Percentiles rank a stretch among this genome's conserved stretches.
Evolutionary conservation across 441 rosid species (phyloP).

Genomic region (Gossypium trilobum): DNA sequence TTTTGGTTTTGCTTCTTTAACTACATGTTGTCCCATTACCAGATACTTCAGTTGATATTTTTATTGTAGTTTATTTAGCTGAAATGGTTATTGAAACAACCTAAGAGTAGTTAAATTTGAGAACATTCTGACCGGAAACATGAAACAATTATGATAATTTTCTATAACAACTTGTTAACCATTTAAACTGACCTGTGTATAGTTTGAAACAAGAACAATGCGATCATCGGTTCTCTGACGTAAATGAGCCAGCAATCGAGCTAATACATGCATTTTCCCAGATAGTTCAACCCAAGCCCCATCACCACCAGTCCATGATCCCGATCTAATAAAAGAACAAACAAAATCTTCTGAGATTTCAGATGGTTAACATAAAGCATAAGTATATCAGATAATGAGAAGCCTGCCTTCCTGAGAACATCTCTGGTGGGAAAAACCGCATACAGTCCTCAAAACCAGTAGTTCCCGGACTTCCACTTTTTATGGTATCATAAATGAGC

Average conservation of each 20-base stretch:
- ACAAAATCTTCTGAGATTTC: slow-evolving; percentile 15
- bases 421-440: slow-evolving; percentile 75
- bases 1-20: not conserved
- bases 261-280: slow-evolving; percentile 94
- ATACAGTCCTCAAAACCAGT: slow-evolving; percentile 80
- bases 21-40: not conserved
- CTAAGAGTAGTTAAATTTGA: not conserved
- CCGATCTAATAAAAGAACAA: slow-evolving; percentile 46
- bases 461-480: slow-evolving; percentile 65
- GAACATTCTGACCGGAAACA: not conserved
- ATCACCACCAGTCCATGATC: slow-evolving; percentile 87
- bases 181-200: slow-evolving; percentile 63
- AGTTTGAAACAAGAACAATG: slow-evolving; percentile 93
- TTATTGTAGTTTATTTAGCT: not conserved
- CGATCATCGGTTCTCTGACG: slow-evolving; percentile 78
- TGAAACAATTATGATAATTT: slow-evolving; percentile 7
- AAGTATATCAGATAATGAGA: slow-evolving; percentile 16
- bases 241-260: slow-evolving; percentile 76
- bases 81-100: not conserved
- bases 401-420: slow-evolving; percentile 89
- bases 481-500: slow-evolving; percentile 89
- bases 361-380: not conserved
- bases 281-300: slow-evolving; percentile 98
- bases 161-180: slow-evolving; percentile 3
- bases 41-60: not conserved